These are phyloP conservation scores for Gremmenia infestans DNA, from an alignment of 2,329 filamentous ascomycete species.

Conservation along the genomic window DNA sequence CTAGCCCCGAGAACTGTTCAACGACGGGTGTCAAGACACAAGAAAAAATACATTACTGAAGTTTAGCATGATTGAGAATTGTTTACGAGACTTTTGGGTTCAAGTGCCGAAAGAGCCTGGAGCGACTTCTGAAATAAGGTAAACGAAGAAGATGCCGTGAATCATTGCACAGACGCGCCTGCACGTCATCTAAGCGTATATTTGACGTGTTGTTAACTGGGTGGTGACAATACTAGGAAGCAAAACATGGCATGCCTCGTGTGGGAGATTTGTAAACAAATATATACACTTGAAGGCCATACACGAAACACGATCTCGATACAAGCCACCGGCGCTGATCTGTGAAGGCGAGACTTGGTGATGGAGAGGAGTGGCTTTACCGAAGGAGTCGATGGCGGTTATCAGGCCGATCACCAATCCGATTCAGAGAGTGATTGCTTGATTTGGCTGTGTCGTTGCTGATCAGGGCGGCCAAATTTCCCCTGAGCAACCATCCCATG, in stretches of 20 bases:
- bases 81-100: background rate
- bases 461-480: slow-evolving; percentile 1
- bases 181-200: background rate
- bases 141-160: background rate
- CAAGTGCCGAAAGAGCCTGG: background rate
- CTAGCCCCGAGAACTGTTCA: background rate
- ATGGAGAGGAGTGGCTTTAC: background rate
- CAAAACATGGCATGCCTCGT: slow-evolving; percentile 6
- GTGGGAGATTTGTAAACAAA: background rate
- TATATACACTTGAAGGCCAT: background rate
- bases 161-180: background rate
- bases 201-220: background rate
- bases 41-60: background rate
- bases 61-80: background rate
- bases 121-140: background rate
- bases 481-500: background rate
- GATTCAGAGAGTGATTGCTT: background rate
- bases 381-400: background rate
- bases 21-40: background rate
- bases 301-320: background rate
- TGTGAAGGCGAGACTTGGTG: background rate
- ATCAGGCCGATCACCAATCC: background rate
- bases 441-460: background rate
- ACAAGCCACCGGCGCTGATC: background rate
- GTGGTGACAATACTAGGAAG: background rate